phyloP scores from a whole-genome alignment of 108 stramenopile genomes.

The Halocafeteria seosinensis region DNA sequence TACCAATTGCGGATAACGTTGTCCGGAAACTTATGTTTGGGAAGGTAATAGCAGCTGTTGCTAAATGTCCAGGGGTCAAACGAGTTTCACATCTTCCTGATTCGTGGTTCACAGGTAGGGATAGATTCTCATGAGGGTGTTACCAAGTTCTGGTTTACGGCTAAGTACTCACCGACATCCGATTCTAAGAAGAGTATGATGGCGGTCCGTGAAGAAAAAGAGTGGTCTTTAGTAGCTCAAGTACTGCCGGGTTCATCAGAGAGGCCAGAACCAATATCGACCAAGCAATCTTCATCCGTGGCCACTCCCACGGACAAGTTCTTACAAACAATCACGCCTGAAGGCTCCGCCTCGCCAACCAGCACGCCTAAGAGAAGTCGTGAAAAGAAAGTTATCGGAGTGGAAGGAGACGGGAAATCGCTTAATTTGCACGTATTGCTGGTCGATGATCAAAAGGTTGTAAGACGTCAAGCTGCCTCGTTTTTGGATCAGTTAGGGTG shows the following conservation, averaged over 20 bases:
- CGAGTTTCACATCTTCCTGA: not conserved
- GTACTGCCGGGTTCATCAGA: not conserved
- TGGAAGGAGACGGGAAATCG: not conserved
- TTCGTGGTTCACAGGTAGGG: not conserved
- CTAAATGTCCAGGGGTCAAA: not conserved
- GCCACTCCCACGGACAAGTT: not conserved
- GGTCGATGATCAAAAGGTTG: not conserved
- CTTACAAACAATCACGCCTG: not conserved
- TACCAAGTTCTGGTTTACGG: not conserved
- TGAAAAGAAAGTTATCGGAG: not conserved
- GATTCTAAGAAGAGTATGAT: no score
- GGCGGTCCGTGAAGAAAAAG: no score
- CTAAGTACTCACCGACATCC: no score
- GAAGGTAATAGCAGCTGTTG: no score
- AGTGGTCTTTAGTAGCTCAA: not conserved
- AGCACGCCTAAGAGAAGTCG: not conserved
- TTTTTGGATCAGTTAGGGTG: not conserved
- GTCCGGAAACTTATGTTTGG: not conserved
- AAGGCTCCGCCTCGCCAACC: not conserved
- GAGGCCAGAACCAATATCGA: not conserved
- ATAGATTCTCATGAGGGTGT: not conserved
- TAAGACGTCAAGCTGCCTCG: not conserved
- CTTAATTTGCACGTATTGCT: not conserved
- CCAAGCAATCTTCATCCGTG: not conserved
- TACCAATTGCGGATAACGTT: not conserved